These are phyloP conservation scores for Endothia cerciana DNA, from an alignment of 2,329 filamentous ascomycete genomes.

Conservation along the genomic window DNA sequence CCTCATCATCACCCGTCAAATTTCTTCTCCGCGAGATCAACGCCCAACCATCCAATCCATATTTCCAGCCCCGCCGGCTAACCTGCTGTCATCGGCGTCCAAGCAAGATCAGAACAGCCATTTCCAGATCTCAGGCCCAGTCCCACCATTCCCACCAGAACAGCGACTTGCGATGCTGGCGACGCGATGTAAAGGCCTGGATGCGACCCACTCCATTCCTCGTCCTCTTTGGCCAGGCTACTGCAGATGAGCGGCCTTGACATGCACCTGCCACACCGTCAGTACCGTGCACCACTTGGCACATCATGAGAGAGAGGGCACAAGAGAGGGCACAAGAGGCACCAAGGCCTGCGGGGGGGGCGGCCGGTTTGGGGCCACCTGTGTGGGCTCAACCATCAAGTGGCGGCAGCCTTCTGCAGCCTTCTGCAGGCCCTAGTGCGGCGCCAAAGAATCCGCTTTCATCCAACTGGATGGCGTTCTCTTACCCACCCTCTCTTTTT, in stretches of 20 bases:
- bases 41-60: slow-evolving; percentile 1
- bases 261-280: slow-evolving; percentile 16
- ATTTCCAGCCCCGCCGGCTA: neutral
- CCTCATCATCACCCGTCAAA: neutral
- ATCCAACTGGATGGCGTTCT: slow-evolving; percentile 16
- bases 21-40: neutral
- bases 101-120: neutral
- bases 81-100: neutral
- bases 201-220: slow-evolving; percentile 18
- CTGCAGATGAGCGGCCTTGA: neutral
- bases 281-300: slow-evolving; percentile 7
- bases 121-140: slow-evolving; percentile 10
- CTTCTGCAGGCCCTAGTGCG: slow-evolving; percentile 29
- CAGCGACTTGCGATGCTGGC: slow-evolving; percentile 20
- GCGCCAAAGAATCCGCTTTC: slow-evolving; percentile 27
- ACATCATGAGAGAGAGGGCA: neutral
- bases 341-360: neutral
- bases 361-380: neutral
- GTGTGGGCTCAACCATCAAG: neutral
- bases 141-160: neutral
- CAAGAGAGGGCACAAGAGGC: no score
- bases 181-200: slow-evolving; percentile 16
- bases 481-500: neutral
- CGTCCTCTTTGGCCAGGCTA: slow-evolving; percentile 1
- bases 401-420: slow-evolving; percentile 21